These are phyloP conservation scores for Aureobasidium lini DNA, from an alignment of 2,329 filamentous ascomycete species.

Conservation along the genomic window DNA sequence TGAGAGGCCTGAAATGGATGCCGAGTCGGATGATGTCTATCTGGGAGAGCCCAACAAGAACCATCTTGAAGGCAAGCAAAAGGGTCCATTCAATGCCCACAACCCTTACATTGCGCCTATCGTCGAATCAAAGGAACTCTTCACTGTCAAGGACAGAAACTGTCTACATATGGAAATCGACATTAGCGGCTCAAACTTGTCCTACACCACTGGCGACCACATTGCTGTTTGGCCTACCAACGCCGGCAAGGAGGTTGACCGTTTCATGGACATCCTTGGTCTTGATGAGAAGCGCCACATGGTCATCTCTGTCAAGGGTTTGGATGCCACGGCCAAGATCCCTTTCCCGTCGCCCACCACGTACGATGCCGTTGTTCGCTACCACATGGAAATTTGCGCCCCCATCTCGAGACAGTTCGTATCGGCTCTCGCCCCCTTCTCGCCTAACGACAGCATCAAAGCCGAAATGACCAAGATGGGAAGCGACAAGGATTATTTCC, in stretches of 20 bases:
- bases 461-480: conserved; percentile 83
- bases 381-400: conserved; percentile 94
- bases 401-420: conserved; percentile 95
- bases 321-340: conserved; percentile 93
- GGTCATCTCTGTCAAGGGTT: conserved; percentile 81
- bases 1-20: conserved; percentile 58
- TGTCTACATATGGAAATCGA: conserved; percentile 96
- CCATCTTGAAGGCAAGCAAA: conserved; percentile 77
- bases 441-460: conserved; percentile 77
- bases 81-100: conserved; percentile 90
- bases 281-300: conserved; percentile 68
- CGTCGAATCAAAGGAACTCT: conserved; percentile 81
- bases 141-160: conserved; percentile 82
- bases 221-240: conserved; percentile 97
- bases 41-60: conserved; percentile 76
- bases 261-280: conserved; percentile 73
- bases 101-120: conserved; percentile 85
- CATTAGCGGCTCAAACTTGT: conserved; percentile 78
- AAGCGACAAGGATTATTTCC: conserved; percentile 91
- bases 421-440: conserved; percentile 77
- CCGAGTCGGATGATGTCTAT: conserved; percentile 76
- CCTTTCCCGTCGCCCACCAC: conserved; percentile 96
- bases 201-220: conserved; percentile 94
- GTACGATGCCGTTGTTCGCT: conserved; percentile 85
- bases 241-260: conserved; percentile 82